Conservation (phyloP, 1,139 yeast genomes). For the Groenewaldozyma sp. region DNA sequence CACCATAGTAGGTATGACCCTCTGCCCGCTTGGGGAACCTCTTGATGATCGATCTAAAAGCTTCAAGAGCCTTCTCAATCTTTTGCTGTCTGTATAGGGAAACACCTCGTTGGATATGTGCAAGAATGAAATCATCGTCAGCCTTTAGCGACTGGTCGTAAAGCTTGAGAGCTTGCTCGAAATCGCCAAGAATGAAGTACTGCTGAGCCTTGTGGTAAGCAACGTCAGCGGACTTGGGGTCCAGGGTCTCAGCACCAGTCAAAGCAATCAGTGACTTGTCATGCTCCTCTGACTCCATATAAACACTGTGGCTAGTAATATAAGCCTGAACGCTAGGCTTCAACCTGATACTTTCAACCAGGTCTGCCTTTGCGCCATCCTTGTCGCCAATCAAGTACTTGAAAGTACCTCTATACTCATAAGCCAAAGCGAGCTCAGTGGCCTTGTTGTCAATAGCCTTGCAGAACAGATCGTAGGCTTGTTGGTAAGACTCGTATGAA, state of each 20-base stretch:
- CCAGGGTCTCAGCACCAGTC: slow-evolving; percentile 58
- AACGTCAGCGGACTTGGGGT: slow-evolving; percentile 69
- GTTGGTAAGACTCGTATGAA: slow-evolving; percentile 62
- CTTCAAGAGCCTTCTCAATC: slow-evolving; percentile 48
- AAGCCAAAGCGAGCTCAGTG: slow-evolving; percentile 49
- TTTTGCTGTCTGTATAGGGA: slow-evolving; percentile 77
- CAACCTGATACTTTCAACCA: slow-evolving; percentile 56
- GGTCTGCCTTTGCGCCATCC: slow-evolving; percentile 47
- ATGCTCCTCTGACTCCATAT: slow-evolving; percentile 62
- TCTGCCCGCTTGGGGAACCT: slow-evolving; percentile 83
- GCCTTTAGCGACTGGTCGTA: slow-evolving; percentile 68
- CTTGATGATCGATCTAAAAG: slow-evolving; percentile 64
- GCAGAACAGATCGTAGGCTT: slow-evolving; percentile 59
- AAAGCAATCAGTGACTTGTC: slow-evolving; percentile 62
- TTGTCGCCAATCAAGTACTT: slow-evolving; percentile 74
- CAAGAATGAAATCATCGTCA: slow-evolving; percentile 70
- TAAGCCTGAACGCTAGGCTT: slow-evolving; percentile 76
- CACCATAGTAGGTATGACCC: slow-evolving; percentile 93
- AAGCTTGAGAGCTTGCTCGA: slow-evolving; percentile 61
- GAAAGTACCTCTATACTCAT: slow-evolving; percentile 77
- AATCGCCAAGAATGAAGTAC: slow-evolving; percentile 69
- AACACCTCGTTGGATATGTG: slow-evolving; percentile 90
- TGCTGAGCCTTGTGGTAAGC: slow-evolving; percentile 95
- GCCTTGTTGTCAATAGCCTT: slow-evolving; percentile 47
- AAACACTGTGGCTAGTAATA: slow-evolving; percentile 73